These are phyloP conservation scores for Brettanomyces anomalus DNA, from an alignment of 805 yeast genomes.

Conservation along the genomic window DNA sequence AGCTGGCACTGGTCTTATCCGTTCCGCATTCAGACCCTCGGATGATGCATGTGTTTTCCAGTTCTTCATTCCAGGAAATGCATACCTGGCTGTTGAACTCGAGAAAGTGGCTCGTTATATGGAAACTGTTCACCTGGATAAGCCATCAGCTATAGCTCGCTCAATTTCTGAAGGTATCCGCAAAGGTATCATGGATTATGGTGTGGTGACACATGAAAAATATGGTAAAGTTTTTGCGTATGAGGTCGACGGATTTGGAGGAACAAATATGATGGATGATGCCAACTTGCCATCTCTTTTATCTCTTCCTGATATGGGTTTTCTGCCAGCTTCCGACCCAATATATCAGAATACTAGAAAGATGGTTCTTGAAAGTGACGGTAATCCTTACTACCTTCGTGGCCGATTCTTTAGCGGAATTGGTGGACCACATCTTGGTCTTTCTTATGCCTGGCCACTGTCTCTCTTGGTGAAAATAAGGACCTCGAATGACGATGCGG, in stretches of 20 bases:
- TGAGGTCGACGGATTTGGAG: constrained; percentile 84
- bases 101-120: constrained; percentile 25
- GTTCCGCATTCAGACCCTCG: constrained; percentile 82
- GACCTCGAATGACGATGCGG: constrained; percentile 64
- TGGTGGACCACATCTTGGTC: constrained; percentile 89
- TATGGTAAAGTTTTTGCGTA: constrained; percentile 79
- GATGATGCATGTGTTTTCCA: constrained; percentile 81
- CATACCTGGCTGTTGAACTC: constrained; percentile 62
- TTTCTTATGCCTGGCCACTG: constrained; percentile 86
- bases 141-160: constrained; percentile 22
- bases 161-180: constrained; percentile 34
- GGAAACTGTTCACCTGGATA: constrained; percentile 7
- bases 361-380: constrained; percentile 58
- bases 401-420: constrained; percentile 66
- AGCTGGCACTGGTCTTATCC: constrained; percentile 55
- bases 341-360: constrained; percentile 71
- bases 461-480: constrained; percentile 66
- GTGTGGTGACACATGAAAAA: constrained; percentile 54
- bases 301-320: constrained; percentile 76
- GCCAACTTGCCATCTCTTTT: constrained; percentile 81
- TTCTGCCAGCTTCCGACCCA: constrained; percentile 37
- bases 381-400: constrained; percentile 68
- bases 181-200: constrained; percentile 52
- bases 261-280: constrained; percentile 73
- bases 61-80: constrained; percentile 79